Conservation (phyloP, 495 filamentous ascomycete species). For the Talaromyces liani region DNA sequence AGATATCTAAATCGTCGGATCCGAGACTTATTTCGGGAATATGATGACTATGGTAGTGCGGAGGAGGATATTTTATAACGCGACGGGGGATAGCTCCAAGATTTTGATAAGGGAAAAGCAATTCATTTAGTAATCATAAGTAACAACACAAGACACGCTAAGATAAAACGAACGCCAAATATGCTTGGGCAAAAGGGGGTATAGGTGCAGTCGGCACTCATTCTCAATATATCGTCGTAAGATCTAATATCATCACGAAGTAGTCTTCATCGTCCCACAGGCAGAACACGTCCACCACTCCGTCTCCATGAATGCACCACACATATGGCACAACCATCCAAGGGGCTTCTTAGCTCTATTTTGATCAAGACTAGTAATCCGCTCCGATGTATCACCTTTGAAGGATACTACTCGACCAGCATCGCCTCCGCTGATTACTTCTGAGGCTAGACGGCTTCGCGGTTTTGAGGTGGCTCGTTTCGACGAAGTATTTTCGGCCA, state of each 20-base stretch:
- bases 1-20: too few species aligned
- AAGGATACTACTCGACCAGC: slow-evolving; percentile 5
- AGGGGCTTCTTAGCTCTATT: slow-evolving; percentile 39
- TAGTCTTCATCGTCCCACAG: slow-evolving; percentile 62
- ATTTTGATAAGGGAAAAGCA: not conserved
- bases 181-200: not conserved
- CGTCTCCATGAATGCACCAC: slow-evolving; percentile 57
- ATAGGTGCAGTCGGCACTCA: not conserved
- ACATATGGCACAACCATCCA: slow-evolving; percentile 62
- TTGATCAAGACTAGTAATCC: slow-evolving; percentile 29
- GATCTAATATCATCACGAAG: slow-evolving; percentile 30
- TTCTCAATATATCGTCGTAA: not conserved
- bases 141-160: not conserved
- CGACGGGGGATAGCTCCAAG: too few species aligned
- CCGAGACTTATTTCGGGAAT: too few species aligned
- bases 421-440: not conserved
- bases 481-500: not conserved
- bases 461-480: not conserved
- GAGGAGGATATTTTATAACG: too few species aligned
- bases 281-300: slow-evolving; percentile 73
- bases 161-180: not conserved
- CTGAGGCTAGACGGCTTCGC: not conserved
- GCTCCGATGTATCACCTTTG: slow-evolving; percentile 31
- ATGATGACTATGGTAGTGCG: too few species aligned
- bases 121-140: not conserved